These are phyloP conservation scores for Sporisorium exsertum DNA, from an alignment of 1,284 basidiomycete species.

Conservation along the genomic window DNA sequence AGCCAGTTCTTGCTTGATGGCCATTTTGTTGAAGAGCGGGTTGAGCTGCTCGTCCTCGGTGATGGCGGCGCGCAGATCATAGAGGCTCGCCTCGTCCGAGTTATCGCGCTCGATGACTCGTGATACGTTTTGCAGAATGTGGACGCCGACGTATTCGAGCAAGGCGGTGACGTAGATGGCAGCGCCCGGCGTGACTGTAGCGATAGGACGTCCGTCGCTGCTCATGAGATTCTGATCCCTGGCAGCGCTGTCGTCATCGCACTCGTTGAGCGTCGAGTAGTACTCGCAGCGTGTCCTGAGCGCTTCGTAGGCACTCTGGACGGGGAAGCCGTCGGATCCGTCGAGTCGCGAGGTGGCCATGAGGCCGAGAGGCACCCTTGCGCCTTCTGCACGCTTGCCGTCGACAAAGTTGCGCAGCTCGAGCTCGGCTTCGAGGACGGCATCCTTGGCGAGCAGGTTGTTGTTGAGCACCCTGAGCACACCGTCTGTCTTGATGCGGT, in stretches of 20 bases:
- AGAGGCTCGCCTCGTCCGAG: constrained; percentile 60
- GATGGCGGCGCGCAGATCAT: constrained; percentile 58
- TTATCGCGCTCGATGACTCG: constrained; percentile 65
- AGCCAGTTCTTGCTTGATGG: constrained; percentile 42
- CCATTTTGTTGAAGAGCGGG: constrained; percentile 47
- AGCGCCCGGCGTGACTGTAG: constrained; percentile 63
- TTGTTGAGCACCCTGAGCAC: constrained; percentile 59
- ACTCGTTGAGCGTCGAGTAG: constrained; percentile 61
- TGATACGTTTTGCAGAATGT: constrained; percentile 59
- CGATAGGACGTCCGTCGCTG: constrained; percentile 61
- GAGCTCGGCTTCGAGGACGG: constrained; percentile 64
- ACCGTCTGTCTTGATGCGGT: constrained; percentile 65
- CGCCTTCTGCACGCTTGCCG: constrained; percentile 61
- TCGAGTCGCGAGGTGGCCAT: constrained; percentile 62
- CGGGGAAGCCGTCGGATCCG: constrained; percentile 60
- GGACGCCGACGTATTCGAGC: constrained; percentile 60
- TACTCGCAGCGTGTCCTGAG: constrained; percentile 58
- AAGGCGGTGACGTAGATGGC: constrained; percentile 65
- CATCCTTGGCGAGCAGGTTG: constrained; percentile 61
- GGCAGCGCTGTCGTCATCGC: constrained; percentile 47
- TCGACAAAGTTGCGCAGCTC: constrained; percentile 61
- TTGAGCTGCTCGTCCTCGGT: constrained; percentile 59
- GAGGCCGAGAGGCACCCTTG: constrained; percentile 59
- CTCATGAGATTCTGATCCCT: constrained; percentile 65
- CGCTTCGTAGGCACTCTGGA: constrained; percentile 57